These are phyloP conservation scores for Xylaria sp. DNA, from an alignment of 2,329 filamentous ascomycete genomes.

Conservation along the genomic window DNA sequence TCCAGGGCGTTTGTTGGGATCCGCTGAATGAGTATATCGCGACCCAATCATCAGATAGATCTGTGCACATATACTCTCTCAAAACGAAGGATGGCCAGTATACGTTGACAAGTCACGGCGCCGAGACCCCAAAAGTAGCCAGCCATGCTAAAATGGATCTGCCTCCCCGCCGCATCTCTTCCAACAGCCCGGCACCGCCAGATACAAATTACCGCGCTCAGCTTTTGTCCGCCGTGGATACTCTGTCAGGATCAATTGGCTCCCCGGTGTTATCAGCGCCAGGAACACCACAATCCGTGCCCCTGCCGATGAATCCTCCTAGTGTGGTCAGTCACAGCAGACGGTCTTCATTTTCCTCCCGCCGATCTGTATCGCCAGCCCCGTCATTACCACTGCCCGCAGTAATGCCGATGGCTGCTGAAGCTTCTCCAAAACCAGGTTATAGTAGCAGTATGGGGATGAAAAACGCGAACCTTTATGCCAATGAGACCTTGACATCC, in stretches of 20 bases:
- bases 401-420: constrained; percentile 93
- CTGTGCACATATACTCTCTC: constrained; percentile 95
- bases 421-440: constrained; percentile 83
- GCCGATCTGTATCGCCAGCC: constrained; percentile 90
- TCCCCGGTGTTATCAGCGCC: constrained; percentile 92
- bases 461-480: constrained; percentile 90
- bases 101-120: constrained; percentile 72
- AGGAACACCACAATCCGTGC: constrained; percentile 89
- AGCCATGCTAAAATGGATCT: constrained; percentile 86
- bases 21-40: constrained; percentile 97
- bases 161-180: constrained; percentile 89
- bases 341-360: constrained; percentile 90
- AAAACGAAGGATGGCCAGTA: constrained; percentile 98
- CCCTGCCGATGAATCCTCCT: constrained; percentile 95
- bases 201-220: constrained; percentile 78
- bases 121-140: constrained; percentile 81
- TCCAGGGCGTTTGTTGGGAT: constrained; percentile 98
- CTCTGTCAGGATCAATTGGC: constrained; percentile 68
- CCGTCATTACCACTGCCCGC: constrained; percentile 94
- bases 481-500: constrained; percentile 95
- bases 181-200: constrained; percentile 89
- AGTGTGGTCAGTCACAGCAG: constrained; percentile 88
- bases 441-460: constrained; percentile 69
- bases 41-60: constrained; percentile 97
- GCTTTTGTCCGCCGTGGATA: constrained; percentile 65